These are phyloP conservation scores for Clavispora vitiphila DNA, from an alignment of 805 yeast species.

Conservation along the genomic window DNA sequence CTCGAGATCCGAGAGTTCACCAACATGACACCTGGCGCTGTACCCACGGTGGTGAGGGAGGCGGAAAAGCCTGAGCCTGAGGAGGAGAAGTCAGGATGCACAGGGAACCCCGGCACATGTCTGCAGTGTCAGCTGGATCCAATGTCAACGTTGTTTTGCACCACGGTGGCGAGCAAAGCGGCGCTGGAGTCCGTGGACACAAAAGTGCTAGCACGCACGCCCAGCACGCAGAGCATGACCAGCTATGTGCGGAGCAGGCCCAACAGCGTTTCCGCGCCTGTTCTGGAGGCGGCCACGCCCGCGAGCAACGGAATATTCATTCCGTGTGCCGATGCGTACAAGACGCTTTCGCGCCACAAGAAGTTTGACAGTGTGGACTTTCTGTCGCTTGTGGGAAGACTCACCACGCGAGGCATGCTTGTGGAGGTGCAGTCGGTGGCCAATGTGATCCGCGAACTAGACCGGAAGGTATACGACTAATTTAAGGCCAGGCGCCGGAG, in stretches of 20 bases:
- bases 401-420: slow-evolving; percentile 79
- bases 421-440: slow-evolving; percentile 92
- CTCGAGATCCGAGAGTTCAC: slow-evolving; percentile 45
- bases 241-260: neutral
- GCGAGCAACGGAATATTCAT: slow-evolving; percentile 50
- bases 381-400: slow-evolving; percentile 65
- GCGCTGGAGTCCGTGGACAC: slow-evolving; percentile 14
- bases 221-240: neutral
- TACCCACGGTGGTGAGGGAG: slow-evolving; percentile 24
- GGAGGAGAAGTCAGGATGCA: slow-evolving; percentile 47
- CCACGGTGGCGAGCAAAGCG: slow-evolving; percentile 66
- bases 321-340: slow-evolving; percentile 88
- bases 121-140: slow-evolving; percentile 80
- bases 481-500: neutral
- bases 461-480: slow-evolving; percentile 54
- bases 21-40: slow-evolving; percentile 35
- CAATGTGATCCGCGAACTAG: slow-evolving; percentile 75
- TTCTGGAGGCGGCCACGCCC: slow-evolving; percentile 14
- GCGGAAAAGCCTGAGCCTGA: slow-evolving; percentile 1
- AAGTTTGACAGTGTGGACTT: slow-evolving; percentile 71
- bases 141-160: slow-evolving; percentile 81
- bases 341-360: slow-evolving; percentile 77
- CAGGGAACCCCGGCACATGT: slow-evolving; percentile 88
- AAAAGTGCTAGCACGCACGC: neutral
- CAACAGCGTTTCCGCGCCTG: slow-evolving; percentile 14